Evolutionary conservation across 2,329 filamentous ascomycete genomes (phyloP), one percentile per base, ranked within the genome.

Genomic region (Truncatella angustata): DNA sequence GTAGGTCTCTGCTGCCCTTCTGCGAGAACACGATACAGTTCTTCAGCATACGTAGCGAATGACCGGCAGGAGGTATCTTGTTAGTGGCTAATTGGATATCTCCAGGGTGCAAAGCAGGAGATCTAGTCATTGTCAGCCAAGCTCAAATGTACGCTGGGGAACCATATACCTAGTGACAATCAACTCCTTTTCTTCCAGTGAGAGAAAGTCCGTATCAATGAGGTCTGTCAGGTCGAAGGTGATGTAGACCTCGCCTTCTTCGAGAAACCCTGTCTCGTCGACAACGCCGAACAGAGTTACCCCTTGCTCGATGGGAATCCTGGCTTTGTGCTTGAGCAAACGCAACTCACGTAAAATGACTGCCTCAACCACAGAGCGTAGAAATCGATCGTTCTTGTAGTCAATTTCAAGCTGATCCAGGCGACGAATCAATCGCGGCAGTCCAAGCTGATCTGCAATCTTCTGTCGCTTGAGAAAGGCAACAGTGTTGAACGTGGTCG

Each of bases 1-100:
- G 90, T 0, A 96, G 72, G 62, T 95, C 91, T 14, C 91, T 81
- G 0, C 60, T 23, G 0, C 91, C 91, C 37, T 80, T 75, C 52
- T 85, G 82, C 54, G 86, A 91, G 63, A 96, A 96, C 1, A 88
- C 82, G 14, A 96, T 78, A 54, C 90, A 92, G 61, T 95, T 96
- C 2, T 75, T 72, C 1, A 92, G 74, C 0, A 74, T 63, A 1
- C 71, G 70, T 1, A 95, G 74, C 0, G 88, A 82, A 14, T 87
- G 89, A 0, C 71, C 69, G 0, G 53, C 26, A 0, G 81, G 78
- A 1, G 88, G 87, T 0, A 86, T 78, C 1, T 85, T 75, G 9
- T 87, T 87, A 2, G 65, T 66, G 0, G 80, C 87, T 1, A 82
- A 45, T 62, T 92, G 90, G 2, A 95, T 78, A 62, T 96, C 91